Evolutionary conservation across 2,329 filamentous ascomycete genomes (phyloP).

Genomic region (Periglandula ipomoeae): DNA sequence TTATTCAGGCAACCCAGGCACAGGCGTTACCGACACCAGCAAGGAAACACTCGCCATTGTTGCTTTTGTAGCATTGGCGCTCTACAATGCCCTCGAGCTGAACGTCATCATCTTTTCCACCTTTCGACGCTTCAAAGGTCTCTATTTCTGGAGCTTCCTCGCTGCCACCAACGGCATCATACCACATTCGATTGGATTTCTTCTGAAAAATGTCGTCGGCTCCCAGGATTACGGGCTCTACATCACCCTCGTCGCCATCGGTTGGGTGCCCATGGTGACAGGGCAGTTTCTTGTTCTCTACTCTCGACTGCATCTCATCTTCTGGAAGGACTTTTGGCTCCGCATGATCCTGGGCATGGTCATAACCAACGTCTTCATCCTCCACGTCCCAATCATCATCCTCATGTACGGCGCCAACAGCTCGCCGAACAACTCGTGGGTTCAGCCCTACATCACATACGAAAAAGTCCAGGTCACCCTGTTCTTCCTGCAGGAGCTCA

Average conservation of each 20-base stretch:
- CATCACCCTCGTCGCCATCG: slow-evolving; percentile 14
- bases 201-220: slow-evolving; percentile 28
- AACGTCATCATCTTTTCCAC: slow-evolving; percentile 21
- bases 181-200: slow-evolving; percentile 33
- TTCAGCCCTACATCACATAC: slow-evolving; percentile 28
- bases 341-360: slow-evolving; percentile 47
- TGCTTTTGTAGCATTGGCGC: slow-evolving; percentile 7
- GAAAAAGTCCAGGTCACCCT: slow-evolving; percentile 45
- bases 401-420: slow-evolving; percentile 43
- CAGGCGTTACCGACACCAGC: background rate
- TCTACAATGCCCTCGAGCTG: slow-evolving; percentile 24
- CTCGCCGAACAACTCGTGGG: slow-evolving; percentile 7
- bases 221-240: slow-evolving; percentile 9
- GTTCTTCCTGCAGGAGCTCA: slow-evolving; percentile 45
- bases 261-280: slow-evolving; percentile 40
- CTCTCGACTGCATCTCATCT: slow-evolving; percentile 50
- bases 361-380: slow-evolving; percentile 39
- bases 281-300: slow-evolving; percentile 52
- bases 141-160: slow-evolving; percentile 31
- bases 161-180: slow-evolving; percentile 22
- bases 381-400: slow-evolving; percentile 46
- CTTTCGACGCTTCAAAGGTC: slow-evolving; percentile 20
- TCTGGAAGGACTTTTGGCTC: slow-evolving; percentile 37
- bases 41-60: slow-evolving; percentile 2
- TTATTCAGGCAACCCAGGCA: slow-evolving; percentile 7